Base-by-base conservation (phyloP, 257 asterid genomes). In the Gynochthodes officinalis region DNA sequence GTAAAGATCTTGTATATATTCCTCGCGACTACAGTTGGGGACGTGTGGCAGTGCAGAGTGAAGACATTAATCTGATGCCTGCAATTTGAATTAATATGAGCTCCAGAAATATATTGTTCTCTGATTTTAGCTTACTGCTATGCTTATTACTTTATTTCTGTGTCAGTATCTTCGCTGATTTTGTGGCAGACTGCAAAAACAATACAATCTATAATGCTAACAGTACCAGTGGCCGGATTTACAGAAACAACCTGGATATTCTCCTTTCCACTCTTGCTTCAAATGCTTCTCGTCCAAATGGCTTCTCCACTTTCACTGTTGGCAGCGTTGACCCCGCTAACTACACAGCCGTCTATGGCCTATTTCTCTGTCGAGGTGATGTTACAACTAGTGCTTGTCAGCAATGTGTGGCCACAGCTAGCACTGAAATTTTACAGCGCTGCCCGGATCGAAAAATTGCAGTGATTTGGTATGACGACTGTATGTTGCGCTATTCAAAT, bases 351-450 rank as follows among this genome's bases (percentile, higher is more conserved):
- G 48, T 23, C 15, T 62, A 77, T 21, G 81, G 74, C 30, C 42
- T 80, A 9, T 71, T 61, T 28, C 73, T 81, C 48, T 82, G 84
- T 33, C 77, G 79, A 15, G 82, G 77, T 11, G 82, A 80, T 42
- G 65, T 75, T 48, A 0, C 25, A 0, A 8, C 39, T 15, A 64
- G 9, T 16, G 67, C 50, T 5, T 80, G 84, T 61, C 33, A 55
- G 10, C 46, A 33, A 1, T 82, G 81, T 10, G 61, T 76, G 16
- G 25, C 35, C 50, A 69, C 25, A 13, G 73, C 73, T 5, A 2
- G 12, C 10, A 50, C 0, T 0, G 74, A 75, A 9, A 44, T 76
- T n/a, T 15, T 73, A 37, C 33, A 7, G 39, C 2, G 2, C 1
- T 81, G 84, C 15, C 68, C 79, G 0, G 7, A 55, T 18, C 15